Evolutionary conservation across 371 early-diverging fungal species (phyloP), one percentile per base, ranked within the genome.

Genomic region (Entomophthora muscae): DNA sequence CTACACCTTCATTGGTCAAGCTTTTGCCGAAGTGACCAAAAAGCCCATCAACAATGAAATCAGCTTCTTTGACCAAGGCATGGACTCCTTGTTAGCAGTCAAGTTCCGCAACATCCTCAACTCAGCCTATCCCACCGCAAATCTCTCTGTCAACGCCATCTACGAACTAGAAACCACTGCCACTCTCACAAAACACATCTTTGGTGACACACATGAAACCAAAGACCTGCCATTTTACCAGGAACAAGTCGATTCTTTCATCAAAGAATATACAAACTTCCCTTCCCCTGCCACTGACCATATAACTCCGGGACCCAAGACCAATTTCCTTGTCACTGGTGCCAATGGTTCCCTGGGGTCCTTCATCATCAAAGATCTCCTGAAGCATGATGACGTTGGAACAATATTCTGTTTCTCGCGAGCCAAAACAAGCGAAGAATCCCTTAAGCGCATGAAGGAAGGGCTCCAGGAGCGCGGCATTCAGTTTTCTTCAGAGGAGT

Each of bases 341-440:
- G 61, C 61, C 10, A 61, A 61, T 51, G 61, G 61, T 1, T 61
- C 61, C 22, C 27, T 61, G 17, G 61, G 61, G 1, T 33, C 32
- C 2, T 61, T 61, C 42, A 32, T 61, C n/a, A 42, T 61, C 32
- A 61, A 61, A 10, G 13, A 13, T 30, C 42, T 61, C 21, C n/a
- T 33, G 2, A 5, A 32, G 42, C 32, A 27, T 3, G 2, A 1
- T 5, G 33, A 61, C 42, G 22, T 24, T 7, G n/a, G n/a, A 7
- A n/a, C 23, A n/a, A 42, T 61, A 61, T 61, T 23, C 22, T 1
- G 7, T 26, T 23, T 61, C 13, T 7, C 42, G 3, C 10, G 61
- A 2, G 61, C 61, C 33, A 3, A 32, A n/a, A 22, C 32, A 7
- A 33, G 22, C 22, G 33, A 61, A n/a, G 24, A 32, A 22, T 21